Percentiles rank a stretch among this genome's conserved stretches.
These are phyloP conservation scores for Ceratocystis destructans DNA, from an alignment of 2,329 filamentous ascomycete genomes.

Conservation along the genomic window DNA sequence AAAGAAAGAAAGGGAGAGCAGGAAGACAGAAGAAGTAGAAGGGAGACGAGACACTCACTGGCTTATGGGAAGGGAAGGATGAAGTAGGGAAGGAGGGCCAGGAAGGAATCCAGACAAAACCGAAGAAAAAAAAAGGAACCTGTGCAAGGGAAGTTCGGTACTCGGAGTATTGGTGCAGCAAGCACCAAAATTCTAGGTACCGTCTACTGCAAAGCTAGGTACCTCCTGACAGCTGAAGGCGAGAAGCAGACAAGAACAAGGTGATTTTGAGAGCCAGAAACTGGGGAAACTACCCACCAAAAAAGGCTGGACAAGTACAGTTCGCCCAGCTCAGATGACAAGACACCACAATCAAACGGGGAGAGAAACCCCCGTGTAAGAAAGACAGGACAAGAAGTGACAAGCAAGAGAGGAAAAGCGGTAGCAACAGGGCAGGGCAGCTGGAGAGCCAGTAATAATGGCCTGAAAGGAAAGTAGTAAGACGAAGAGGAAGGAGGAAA, in stretches of 20 bases:
- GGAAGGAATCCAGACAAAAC: conserved; percentile 3
- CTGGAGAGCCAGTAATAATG: no score
- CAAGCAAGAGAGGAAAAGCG: neutral
- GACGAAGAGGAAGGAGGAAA: neutral
- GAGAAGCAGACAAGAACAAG: neutral
- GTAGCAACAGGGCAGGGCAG: neutral
- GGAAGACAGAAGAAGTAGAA: conserved; percentile 9
- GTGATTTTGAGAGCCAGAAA: conserved; percentile 2
- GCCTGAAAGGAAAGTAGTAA: no score
- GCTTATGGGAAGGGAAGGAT: neutral
- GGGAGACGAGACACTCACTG: neutral
- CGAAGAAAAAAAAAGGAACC: neutral
- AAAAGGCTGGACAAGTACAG: neutral
- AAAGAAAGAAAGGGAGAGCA: conserved; percentile 13
- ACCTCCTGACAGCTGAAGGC: neutral
- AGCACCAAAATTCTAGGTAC: neutral
- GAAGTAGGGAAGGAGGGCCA: neutral
- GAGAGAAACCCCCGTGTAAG: neutral
- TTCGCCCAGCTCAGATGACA: neutral
- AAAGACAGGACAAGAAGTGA: neutral
- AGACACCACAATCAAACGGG: neutral
- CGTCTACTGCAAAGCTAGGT: neutral
- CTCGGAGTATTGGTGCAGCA: neutral
- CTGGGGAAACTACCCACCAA: conserved; percentile 5
- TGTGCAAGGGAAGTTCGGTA: neutral